Percentiles rank a stretch among this genome's conserved stretches.
These are phyloP conservation scores for Fragaria nilgerrensis DNA, from an alignment of 306 rosid species.

Conservation along the genomic window DNA sequence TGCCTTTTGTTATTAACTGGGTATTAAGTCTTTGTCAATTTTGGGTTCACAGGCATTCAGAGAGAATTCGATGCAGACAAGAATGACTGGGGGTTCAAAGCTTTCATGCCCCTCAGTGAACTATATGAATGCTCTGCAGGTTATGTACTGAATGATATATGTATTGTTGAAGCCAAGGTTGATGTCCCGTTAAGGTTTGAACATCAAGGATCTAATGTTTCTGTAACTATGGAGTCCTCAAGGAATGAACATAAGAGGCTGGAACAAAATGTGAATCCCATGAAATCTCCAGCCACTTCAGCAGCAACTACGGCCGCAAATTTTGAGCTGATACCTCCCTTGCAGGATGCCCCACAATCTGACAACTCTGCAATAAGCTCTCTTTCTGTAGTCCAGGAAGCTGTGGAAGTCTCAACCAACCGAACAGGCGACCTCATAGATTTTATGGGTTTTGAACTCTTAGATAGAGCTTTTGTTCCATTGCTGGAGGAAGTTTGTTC, in stretches of 20 bases:
- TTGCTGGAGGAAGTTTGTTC: slow-evolving; percentile 1
- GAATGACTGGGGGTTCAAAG: not conserved
- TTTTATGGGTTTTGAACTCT: not conserved
- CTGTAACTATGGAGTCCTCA: not conserved
- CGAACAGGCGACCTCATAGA: not conserved
- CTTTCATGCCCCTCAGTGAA: slow-evolving; percentile 2
- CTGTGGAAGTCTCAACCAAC: not conserved
- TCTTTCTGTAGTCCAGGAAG: not conserved
- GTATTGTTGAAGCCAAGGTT: not conserved
- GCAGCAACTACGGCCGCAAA: not conserved
- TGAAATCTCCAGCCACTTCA: not conserved
- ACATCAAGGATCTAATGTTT: too few relatives aligned
- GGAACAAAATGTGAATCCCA: not conserved
- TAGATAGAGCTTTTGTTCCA: not conserved
- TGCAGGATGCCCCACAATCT: not conserved
- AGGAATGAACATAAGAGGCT: not conserved
- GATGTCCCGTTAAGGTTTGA: not conserved
- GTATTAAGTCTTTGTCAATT: too few relatives aligned
- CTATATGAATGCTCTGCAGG: not conserved
- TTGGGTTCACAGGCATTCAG: too few relatives aligned
- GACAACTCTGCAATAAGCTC: not conserved
- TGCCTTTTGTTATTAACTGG: too few relatives aligned
- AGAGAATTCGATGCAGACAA: slow-evolving; percentile 28
- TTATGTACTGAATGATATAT: not conserved
- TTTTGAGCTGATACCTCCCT: not conserved